phyloP scores from a whole-genome alignment of 148 eudicot species.

The Diospyros lotus region DNA sequence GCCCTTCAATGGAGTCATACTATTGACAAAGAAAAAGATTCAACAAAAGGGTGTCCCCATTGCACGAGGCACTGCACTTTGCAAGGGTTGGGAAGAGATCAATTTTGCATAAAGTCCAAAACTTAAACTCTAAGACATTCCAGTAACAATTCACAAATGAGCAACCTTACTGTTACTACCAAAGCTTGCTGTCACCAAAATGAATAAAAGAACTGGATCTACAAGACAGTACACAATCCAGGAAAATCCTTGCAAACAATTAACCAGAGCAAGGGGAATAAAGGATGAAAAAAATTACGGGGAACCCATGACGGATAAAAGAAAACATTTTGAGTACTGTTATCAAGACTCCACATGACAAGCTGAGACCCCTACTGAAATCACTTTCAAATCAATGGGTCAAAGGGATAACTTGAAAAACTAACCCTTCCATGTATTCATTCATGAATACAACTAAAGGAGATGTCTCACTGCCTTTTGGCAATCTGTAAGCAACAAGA shows the following conservation, averaged over 20 bases:
- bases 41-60: background rate
- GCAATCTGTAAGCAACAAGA: slow-evolving; percentile 81
- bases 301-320: background rate
- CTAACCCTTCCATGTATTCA: slow-evolving; percentile 46
- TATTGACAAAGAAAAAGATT: background rate
- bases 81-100: background rate
- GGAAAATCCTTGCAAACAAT: too few relatives aligned
- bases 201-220: too few relatives aligned
- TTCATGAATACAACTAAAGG: slow-evolving; percentile 66
- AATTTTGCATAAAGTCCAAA: background rate
- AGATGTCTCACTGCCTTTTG: slow-evolving; percentile 44
- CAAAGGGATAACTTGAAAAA: background rate
- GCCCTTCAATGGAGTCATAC: background rate
- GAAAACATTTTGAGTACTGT: background rate
- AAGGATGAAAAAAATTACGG: background rate
- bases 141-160: too few relatives aligned
- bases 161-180: too few relatives aligned
- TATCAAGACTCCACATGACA: background rate
- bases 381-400: background rate
- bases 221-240: too few relatives aligned
- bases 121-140: background rate
- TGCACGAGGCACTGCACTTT: too few relatives aligned
- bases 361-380: background rate
- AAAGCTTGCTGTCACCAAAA: too few relatives aligned
- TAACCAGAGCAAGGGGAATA: background rate